phyloP scores from a whole-genome alignment of 1,139 yeast genomes.

The Entelexis paramagnoliae region DNA sequence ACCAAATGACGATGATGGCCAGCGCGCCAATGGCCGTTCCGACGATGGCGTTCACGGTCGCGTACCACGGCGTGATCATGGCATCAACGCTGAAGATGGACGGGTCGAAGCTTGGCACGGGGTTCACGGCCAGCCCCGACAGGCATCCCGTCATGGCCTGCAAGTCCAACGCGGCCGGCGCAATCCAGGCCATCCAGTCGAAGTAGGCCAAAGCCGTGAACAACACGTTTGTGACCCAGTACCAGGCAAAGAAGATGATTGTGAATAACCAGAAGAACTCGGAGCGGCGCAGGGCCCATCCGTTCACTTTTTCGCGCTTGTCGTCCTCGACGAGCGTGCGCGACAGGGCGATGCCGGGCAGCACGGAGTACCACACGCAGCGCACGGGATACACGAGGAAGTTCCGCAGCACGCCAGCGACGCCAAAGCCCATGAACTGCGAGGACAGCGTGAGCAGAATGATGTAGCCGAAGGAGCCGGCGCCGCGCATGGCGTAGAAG shows the following conservation, averaged over 20 bases:
- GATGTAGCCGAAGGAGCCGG: slow-evolving; percentile 34
- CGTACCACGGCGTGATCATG: slow-evolving; percentile 40
- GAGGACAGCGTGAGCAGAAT: slow-evolving; percentile 43
- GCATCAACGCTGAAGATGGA: slow-evolving; percentile 36
- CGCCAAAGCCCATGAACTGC: slow-evolving; percentile 52
- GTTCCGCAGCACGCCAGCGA: slow-evolving; percentile 51
- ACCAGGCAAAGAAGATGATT: slow-evolving; percentile 33
- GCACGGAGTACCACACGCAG: slow-evolving; percentile 21
- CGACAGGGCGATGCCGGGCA: slow-evolving; percentile 47
- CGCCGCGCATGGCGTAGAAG: slow-evolving; percentile 26
- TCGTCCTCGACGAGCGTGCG: slow-evolving; percentile 40
- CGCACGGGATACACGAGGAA: slow-evolving; percentile 46
- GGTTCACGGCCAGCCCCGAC: slow-evolving; percentile 44
- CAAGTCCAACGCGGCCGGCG: slow-evolving; percentile 34
- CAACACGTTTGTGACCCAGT: slow-evolving; percentile 29
- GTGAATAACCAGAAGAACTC: slow-evolving; percentile 29
- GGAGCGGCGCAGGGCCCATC: slow-evolving; percentile 37
- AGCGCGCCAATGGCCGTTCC: slow-evolving; percentile 39
- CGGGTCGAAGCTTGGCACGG: slow-evolving; percentile 40
- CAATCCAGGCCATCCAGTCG: slow-evolving; percentile 26
- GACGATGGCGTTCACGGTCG: slow-evolving; percentile 36
- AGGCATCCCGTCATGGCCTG: slow-evolving; percentile 44
- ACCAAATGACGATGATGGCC: slow-evolving; percentile 39
- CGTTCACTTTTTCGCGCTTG: slow-evolving; percentile 36
- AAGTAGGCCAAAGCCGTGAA: slow-evolving; percentile 24